Conservation (phyloP, 805 yeast genomes). For the Candida orba region DNA sequence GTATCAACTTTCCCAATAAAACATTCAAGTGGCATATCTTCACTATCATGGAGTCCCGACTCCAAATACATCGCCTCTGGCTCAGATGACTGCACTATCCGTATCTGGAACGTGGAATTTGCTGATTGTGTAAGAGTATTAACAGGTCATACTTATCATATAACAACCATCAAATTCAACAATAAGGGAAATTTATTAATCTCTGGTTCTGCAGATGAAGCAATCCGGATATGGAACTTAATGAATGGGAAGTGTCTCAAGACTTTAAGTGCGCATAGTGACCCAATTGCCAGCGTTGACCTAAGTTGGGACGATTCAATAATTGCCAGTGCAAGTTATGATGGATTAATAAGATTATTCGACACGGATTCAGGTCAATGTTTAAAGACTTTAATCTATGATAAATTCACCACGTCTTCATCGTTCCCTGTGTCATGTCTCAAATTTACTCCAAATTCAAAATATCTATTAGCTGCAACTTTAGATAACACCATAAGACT, state of each 20-base stretch:
- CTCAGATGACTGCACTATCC: slow-evolving; percentile 76
- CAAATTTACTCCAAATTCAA: slow-evolving; percentile 72
- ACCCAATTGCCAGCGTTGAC: slow-evolving; percentile 74
- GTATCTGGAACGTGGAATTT: slow-evolving; percentile 57
- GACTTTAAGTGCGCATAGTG: slow-evolving; percentile 88
- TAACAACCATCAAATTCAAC: slow-evolving; percentile 64
- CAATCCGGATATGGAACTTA: slow-evolving; percentile 86
- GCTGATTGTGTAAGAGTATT: slow-evolving; percentile 41
- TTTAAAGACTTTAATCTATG: slow-evolving; percentile 79
- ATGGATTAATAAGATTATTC: slow-evolving; percentile 84
- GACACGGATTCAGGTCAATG: slow-evolving; percentile 89
- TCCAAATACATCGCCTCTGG: slow-evolving; percentile 70
- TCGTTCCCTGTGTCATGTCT: slow-evolving; percentile 75
- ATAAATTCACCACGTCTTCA: slow-evolving; percentile 50
- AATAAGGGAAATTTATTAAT: slow-evolving; percentile 70
- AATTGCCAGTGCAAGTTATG: slow-evolving; percentile 80
- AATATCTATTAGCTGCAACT: slow-evolving; percentile 68
- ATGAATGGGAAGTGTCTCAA: slow-evolving; percentile 60
- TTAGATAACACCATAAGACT: slow-evolving; percentile 71
- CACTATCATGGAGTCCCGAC: slow-evolving; percentile 72
- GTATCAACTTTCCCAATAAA: slow-evolving; percentile 34
- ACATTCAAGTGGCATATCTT: slow-evolving; percentile 68
- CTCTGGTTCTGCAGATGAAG: slow-evolving; percentile 86
- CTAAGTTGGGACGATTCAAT: slow-evolving; percentile 75
- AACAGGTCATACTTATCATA: slow-evolving; percentile 77